These are phyloP conservation scores for Orbilia quercus DNA, from an alignment of 2,329 filamentous ascomycete genomes.

Conservation along the genomic window DNA sequence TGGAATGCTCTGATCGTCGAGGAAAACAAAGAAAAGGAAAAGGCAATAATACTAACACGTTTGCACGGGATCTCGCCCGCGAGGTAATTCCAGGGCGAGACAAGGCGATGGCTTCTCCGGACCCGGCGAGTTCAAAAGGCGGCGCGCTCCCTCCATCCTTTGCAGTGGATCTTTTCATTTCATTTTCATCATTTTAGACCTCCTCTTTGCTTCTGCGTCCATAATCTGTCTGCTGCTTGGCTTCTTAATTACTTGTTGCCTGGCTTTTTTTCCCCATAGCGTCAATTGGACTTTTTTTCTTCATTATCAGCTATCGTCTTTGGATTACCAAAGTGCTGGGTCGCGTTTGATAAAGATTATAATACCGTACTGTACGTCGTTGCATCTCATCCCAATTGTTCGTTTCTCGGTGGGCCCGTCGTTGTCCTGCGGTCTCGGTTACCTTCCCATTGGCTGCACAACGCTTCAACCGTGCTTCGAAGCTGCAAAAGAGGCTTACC, in stretches of 20 bases:
- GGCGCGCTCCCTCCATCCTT: conserved; percentile 37
- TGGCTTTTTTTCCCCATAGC: not conserved
- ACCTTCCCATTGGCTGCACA: conserved; percentile 26
- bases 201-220: not conserved
- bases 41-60: conserved; percentile 36
- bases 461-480: not conserved
- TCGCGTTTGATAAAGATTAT: not conserved
- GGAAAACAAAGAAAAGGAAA: conserved; percentile 11
- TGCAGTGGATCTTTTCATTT: conserved; percentile 2
- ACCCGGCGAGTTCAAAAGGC: conserved; percentile 49
- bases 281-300: not conserved
- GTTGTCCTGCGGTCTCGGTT: conserved; percentile 23
- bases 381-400: conserved; percentile 5
- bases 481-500: not conserved
- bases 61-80: conserved; percentile 45
- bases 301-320: too few species aligned
- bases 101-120: conserved; percentile 39
- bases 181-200: too few species aligned
- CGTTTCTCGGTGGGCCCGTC: conserved; percentile 10
- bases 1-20: conserved; percentile 39
- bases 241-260: not conserved
- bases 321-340: too few species aligned
- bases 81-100: conserved; percentile 29
- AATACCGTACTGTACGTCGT: conserved; percentile 21
- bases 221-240: not conserved